A percentile compares a stretch with the other conserved stretches of the same genome.
These are phyloP conservation scores for Phaeosphaeria sp. DNA, from an alignment of 2,329 filamentous ascomycete genomes.

Conservation along the genomic window DNA sequence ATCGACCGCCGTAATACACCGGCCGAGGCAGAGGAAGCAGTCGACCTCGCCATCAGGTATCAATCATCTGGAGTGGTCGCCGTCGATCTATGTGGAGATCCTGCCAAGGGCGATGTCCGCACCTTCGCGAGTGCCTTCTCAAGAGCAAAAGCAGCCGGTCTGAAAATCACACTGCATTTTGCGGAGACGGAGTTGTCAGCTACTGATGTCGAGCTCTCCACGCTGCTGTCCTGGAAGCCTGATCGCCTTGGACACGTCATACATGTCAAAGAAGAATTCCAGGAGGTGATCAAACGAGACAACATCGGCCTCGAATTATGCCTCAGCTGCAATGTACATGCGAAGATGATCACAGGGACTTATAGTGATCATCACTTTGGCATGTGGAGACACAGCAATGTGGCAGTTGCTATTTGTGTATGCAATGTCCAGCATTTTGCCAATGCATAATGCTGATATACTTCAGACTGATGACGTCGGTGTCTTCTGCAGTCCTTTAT, in stretches of 20 bases:
- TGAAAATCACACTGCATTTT: constrained; percentile 78
- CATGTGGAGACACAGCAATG: constrained; percentile 68
- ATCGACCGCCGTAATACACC: constrained; percentile 71
- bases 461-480: constrained; percentile 81
- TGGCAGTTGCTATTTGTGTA: constrained; percentile 69
- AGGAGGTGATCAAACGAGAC: constrained; percentile 59
- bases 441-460: constrained; percentile 13
- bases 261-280: constrained; percentile 69
- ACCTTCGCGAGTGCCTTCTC: constrained; percentile 66
- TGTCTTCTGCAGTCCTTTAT: constrained; percentile 77
- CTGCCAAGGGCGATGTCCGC: constrained; percentile 65
- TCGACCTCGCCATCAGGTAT: constrained; percentile 68
- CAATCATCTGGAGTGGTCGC: constrained; percentile 67
- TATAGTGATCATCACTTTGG: constrained; percentile 77
- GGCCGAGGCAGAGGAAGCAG: constrained; percentile 66
- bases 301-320: constrained; percentile 76
- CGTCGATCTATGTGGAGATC: constrained; percentile 81
- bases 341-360: constrained; percentile 72
- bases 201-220: constrained; percentile 65
- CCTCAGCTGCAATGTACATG: constrained; percentile 80
- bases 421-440: constrained; percentile 48
- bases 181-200: constrained; percentile 70
- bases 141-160: constrained; percentile 60
- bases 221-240: constrained; percentile 70
- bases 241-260: constrained; percentile 80